Evolutionary conservation across 768 basidiomycete genomes (phyloP).

Genomic region (Naganishia friedmannii): DNA sequence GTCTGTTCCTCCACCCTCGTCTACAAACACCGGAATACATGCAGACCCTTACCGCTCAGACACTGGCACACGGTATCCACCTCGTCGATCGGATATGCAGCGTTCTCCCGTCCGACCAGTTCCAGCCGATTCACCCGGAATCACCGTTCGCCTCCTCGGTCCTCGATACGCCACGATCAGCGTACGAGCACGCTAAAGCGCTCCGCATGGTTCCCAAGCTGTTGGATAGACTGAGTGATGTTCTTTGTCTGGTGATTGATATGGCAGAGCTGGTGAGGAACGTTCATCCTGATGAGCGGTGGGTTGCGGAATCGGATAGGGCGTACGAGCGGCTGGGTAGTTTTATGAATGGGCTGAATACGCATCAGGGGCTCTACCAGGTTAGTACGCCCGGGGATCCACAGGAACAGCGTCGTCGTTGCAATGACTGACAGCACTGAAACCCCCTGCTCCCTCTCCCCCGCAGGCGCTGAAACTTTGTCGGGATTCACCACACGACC

Average conservation of each 20-base stretch:
- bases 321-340: slow-evolving; percentile 90
- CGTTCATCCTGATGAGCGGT: slow-evolving; percentile 79
- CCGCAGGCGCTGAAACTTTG: slow-evolving; percentile 47
- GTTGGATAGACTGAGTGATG: slow-evolving; percentile 90
- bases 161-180: slow-evolving; percentile 31
- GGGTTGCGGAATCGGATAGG: slow-evolving; percentile 78
- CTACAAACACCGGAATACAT: slow-evolving; percentile 70
- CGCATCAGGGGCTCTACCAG: slow-evolving; percentile 82
- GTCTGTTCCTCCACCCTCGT: slow-evolving; percentile 77
- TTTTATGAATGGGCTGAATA: slow-evolving; percentile 97
- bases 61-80: slow-evolving; percentile 72
- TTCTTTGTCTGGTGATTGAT: slow-evolving; percentile 94
- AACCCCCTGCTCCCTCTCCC: not conserved
- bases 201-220: slow-evolving; percentile 87
- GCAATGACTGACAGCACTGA: not conserved
- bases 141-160: slow-evolving; percentile 22
- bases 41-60: slow-evolving; percentile 69
- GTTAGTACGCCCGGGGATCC: slow-evolving; percentile 59
- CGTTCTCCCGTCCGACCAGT: slow-evolving; percentile 53
- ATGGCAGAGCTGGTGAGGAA: slow-evolving; percentile 90
- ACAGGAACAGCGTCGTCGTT: not conserved
- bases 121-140: slow-evolving; percentile 28
- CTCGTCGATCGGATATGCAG: slow-evolving; percentile 79
- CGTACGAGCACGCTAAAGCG: slow-evolving; percentile 61
- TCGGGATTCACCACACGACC: slow-evolving; percentile 39